Conservation (phyloP, 805 yeast species). For the Saturnispora galanensis region DNA sequence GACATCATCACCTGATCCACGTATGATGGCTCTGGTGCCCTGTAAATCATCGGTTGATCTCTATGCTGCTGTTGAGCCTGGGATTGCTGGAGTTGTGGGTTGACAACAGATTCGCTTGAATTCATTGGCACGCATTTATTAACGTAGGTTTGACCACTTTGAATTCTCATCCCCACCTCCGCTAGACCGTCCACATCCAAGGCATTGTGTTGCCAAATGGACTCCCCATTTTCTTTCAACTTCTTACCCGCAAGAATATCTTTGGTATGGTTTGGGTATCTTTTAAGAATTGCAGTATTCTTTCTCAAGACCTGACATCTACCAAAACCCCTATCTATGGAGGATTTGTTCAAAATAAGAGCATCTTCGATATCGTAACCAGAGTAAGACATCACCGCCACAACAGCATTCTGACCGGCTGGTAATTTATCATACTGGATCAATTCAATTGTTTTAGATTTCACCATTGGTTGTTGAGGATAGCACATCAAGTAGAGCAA, state of each 20-base stretch:
- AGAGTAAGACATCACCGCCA: slow-evolving; percentile 97
- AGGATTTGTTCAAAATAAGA: slow-evolving; percentile 82
- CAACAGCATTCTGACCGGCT: slow-evolving; percentile 98
- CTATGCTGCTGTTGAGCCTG: slow-evolving; percentile 45
- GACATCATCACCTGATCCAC: slow-evolving; percentile 98
- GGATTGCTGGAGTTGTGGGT: slow-evolving; percentile 16
- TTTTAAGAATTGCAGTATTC: slow-evolving; percentile 78
- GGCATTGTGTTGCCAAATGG: slow-evolving; percentile 77
- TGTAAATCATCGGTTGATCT: slow-evolving; percentile 84
- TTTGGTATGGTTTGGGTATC: slow-evolving; percentile 88
- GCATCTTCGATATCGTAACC: slow-evolving; percentile 99
- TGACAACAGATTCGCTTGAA: slow-evolving; percentile 57
- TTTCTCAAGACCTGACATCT: slow-evolving; percentile 93
- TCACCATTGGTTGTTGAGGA: slow-evolving; percentile 99
- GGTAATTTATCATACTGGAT: slow-evolving; percentile 94
- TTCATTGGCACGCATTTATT: slow-evolving; percentile 89
- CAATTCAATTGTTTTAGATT: slow-evolving; percentile 91
- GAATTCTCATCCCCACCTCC: slow-evolving; percentile 86
- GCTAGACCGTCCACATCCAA: slow-evolving; percentile 94
- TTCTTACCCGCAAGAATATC: slow-evolving; percentile 90
- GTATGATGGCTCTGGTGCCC: slow-evolving; percentile 92
- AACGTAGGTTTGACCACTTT: slow-evolving; percentile 87
- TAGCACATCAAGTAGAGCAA: slow-evolving; percentile 91
- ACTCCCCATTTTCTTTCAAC: slow-evolving; percentile 68
- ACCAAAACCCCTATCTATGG: slow-evolving; percentile 94